Conservation (phyloP, 441 rosid genomes). For the Euphorbia schlechtendalii region DNA sequence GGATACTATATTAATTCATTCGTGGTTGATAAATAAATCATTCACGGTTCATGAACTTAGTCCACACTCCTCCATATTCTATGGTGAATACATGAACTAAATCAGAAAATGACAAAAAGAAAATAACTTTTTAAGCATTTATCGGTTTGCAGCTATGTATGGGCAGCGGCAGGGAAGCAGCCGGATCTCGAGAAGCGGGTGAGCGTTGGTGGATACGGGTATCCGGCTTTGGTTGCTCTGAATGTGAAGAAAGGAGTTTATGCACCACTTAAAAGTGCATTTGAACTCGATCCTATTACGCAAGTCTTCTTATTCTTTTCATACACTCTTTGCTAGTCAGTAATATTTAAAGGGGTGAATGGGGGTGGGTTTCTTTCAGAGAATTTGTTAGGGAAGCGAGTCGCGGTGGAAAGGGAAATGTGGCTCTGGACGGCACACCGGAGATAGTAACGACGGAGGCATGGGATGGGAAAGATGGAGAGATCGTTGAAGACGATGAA, state of each 20-base stretch:
- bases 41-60: background rate
- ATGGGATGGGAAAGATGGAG: slow-evolving; percentile 98
- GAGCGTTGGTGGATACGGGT: slow-evolving; percentile 94
- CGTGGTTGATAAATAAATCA: too few species aligned
- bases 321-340: background rate
- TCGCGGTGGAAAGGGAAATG: slow-evolving; percentile 86
- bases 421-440: slow-evolving; percentile 60
- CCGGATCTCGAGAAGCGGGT: slow-evolving; percentile 82
- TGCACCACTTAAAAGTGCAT: slow-evolving; percentile 95
- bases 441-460: slow-evolving; percentile 51
- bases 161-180: slow-evolving; percentile 93
- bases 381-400: slow-evolving; percentile 96
- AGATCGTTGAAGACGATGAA: slow-evolving; percentile 78
- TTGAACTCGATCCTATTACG: slow-evolving; percentile 72
- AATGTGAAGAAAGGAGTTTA: slow-evolving; percentile 89
- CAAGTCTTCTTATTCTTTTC: slow-evolving; percentile 30
- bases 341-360: too few species aligned
- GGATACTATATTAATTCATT: too few species aligned
- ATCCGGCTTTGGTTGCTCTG: slow-evolving; percentile 93
- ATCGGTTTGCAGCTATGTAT: slow-evolving; percentile 55
- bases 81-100: background rate
- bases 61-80: too few species aligned
- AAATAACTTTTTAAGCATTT: background rate
- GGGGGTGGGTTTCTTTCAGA: slow-evolving; percentile 40
- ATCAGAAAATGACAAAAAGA: background rate